Evolutionary conservation across 805 yeast genomes (phyloP).

Genomic region (Candida caryicola): DNA sequence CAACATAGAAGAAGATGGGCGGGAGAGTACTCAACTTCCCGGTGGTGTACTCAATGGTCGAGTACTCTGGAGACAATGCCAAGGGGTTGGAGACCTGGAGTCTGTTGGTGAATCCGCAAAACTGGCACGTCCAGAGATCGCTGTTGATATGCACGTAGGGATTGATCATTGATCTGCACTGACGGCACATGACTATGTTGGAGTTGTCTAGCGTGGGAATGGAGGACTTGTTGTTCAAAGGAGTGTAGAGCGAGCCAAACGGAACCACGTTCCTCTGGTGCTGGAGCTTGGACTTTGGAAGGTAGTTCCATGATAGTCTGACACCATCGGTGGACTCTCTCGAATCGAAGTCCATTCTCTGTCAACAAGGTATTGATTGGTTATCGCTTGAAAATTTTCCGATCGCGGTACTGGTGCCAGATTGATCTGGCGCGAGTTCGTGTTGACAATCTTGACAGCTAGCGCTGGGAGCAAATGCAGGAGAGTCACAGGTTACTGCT

Average conservation of each 20-base stretch:
- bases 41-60: conserved; percentile 53
- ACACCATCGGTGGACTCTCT: conserved; percentile 73
- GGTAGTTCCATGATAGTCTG: conserved; percentile 68
- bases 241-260: conserved; percentile 57
- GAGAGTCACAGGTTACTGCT: too few relatives aligned
- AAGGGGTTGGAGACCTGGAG: conserved; percentile 27
- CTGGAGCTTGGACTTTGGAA: conserved; percentile 55
- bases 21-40: conserved; percentile 40
- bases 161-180: conserved; percentile 53
- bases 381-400: background rate
- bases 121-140: conserved; percentile 53
- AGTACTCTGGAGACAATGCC: conserved; percentile 36
- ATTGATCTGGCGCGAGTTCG: too few relatives aligned
- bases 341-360: conserved; percentile 44
- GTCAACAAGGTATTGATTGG: background rate
- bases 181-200: conserved; percentile 47
- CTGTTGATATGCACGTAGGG: conserved; percentile 45
- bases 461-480: too few relatives aligned
- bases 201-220: conserved; percentile 37
- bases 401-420: too few relatives aligned
- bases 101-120: conserved; percentile 50
- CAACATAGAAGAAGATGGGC: conserved; percentile 51
- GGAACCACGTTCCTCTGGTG: conserved; percentile 54
- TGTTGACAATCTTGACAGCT: background rate
- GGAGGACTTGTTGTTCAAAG: conserved; percentile 47